Base-by-base conservation (phyloP, 2,329 filamentous ascomycete genomes). In the Chrysosporium queenslandicum region DNA sequence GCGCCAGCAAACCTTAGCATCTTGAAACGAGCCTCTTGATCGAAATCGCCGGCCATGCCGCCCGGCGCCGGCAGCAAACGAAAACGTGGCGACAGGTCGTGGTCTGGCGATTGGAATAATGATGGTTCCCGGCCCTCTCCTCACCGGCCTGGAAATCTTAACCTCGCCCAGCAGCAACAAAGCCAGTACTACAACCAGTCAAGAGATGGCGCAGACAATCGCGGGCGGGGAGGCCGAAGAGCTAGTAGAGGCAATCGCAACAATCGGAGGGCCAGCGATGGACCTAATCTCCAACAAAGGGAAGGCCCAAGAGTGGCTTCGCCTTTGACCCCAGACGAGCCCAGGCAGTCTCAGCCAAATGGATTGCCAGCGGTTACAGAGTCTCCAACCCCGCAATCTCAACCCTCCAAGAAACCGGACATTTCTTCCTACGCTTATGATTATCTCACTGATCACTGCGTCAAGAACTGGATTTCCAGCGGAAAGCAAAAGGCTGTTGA, bases 401-500 rank as follows among this genome's bases (percentile, higher is more conserved):
- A 29, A 21, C n/a, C 21, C 12, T 9, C 37, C 6, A 46, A 30
- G 41, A 50, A 55, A n/a, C n/a, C 56, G n/a, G 58, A 61, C 18
- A 40, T 57, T n/a, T 58, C 63, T 27, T 64, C 64, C 3, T 92
- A 86, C 67, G 79, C 78, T 59, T 96, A 92, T 68, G 79, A 84
- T 53, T 82, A 85, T 61, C 68, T 96, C 43, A 92, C 86, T 3
- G 81, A 87, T 56, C 78, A 82, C 20, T 76, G 78, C 51, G 67
- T 92, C 47, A 71, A 75, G 29, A 70, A 73, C 27, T 97, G 92
- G 92, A 69, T 75, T 36, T 74, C 77, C 30, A 75, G 71, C 42
- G 87, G 86, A 27, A 83, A 82, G 52, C 76, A 83, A 56, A 78
- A 80, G 23, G 72, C 94, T 11, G 69, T 91, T 18, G 76, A 81